A percentile compares a stretch with the other conserved stretches of the same genome.
phyloP scores from a whole-genome alignment of 208 protist species.

The Naegleria lovaniensis region DNA sequence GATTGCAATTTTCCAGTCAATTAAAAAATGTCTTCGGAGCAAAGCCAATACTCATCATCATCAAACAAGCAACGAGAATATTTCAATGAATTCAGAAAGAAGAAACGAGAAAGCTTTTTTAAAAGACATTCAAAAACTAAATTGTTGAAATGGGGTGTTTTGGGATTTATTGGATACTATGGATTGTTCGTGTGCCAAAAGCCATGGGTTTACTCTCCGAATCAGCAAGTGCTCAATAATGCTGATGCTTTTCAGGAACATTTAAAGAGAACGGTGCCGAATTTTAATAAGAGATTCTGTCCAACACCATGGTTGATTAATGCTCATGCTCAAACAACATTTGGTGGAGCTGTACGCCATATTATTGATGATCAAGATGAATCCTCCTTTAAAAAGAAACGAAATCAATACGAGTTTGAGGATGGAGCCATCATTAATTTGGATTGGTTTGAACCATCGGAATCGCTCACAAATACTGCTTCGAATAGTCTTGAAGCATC shows the following conservation, averaged over 20 bases:
- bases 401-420: background rate
- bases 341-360: background rate
- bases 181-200: background rate
- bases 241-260: background rate
- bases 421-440: background rate
- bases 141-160: background rate
- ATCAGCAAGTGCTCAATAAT: background rate
- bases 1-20: too few relatives aligned
- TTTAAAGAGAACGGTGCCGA: background rate
- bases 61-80: background rate
- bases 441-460: background rate
- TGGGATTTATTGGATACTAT: background rate
- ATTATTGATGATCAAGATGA: background rate
- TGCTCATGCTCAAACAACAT: constrained; percentile 4
- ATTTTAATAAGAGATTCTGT: background rate
- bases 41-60: background rate
- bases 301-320: background rate
- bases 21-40: background rate
- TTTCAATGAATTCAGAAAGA: background rate
- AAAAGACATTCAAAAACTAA: background rate
- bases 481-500: background rate
- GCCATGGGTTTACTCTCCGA: background rate
- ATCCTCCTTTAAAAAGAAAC: background rate
- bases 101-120: background rate
- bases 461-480: background rate